Evolutionary conservation across 2,329 filamentous ascomycete genomes (phyloP).

Genomic region (Trichoderma atrobrunneum): DNA sequence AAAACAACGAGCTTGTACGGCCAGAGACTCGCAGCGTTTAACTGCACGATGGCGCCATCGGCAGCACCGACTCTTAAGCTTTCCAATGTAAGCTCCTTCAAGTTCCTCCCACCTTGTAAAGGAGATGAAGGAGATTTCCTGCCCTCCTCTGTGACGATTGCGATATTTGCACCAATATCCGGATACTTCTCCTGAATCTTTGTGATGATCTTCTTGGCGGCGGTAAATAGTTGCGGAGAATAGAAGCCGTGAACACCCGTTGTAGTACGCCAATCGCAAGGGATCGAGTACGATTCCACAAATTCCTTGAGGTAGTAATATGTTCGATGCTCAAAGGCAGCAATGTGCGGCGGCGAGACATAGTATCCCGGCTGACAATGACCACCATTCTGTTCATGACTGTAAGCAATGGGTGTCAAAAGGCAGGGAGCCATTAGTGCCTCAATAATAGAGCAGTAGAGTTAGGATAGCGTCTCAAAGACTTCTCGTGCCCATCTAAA

Average conservation of each 20-base stretch:
- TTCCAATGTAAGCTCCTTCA: background rate
- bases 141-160: background rate
- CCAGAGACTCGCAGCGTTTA: background rate
- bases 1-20: background rate
- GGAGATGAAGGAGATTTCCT: rapidly evolving
- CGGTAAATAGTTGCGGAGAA: background rate
- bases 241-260: background rate
- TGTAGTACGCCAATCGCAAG: background rate
- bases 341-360: background rate
- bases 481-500: background rate
- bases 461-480: background rate
- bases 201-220: background rate
- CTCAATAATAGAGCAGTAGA: background rate
- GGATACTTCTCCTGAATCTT: background rate
- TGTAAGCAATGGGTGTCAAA: background rate
- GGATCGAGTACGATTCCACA: background rate
- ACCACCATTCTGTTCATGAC: background rate
- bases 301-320: background rate
- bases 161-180: background rate
- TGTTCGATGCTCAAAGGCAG: background rate
- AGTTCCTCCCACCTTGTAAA: background rate
- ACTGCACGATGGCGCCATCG: background rate
- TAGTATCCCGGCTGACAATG: background rate
- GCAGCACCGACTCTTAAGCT: background rate
- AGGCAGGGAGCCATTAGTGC: background rate